Conservation (phyloP, 371 early-diverging fungal species). For the Circinella minor region DNA sequence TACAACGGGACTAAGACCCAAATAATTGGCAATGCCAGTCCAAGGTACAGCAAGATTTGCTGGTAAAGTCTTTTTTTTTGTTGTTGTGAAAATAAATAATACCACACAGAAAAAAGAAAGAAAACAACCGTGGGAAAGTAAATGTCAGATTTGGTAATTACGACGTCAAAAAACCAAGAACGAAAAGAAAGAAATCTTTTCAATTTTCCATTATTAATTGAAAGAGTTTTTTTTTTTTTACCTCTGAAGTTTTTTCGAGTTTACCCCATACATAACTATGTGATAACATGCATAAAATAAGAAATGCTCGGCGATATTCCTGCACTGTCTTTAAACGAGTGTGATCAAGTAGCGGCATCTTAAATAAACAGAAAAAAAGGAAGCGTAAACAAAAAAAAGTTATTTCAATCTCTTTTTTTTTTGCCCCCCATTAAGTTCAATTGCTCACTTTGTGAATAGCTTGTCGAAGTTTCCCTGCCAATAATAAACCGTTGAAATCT, state of each 20-base stretch:
- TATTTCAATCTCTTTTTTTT: constrained; percentile 12
- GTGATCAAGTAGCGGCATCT: constrained; percentile 82
- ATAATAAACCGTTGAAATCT: constrained; percentile 74
- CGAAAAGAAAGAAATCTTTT: too few relatives aligned
- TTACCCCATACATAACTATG: constrained; percentile 95
- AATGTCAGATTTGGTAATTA: constrained; percentile 11
- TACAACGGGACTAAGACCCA: constrained; percentile 87
- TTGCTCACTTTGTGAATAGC: constrained; percentile 70
- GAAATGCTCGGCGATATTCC: constrained; percentile 86
- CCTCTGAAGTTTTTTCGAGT: constrained; percentile 77
- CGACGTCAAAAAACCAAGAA: not conserved
- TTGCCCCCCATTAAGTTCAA: not conserved
- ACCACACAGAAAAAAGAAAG: not conserved
- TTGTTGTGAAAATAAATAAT: too few relatives aligned
- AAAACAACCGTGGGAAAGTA: constrained; percentile 34
- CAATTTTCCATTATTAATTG: too few relatives aligned
- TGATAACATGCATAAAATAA: constrained; percentile 85
- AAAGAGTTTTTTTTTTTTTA: constrained; percentile 22
- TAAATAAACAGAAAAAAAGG: constrained; percentile 8
- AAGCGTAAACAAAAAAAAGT: not conserved
- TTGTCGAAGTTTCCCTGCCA: constrained; percentile 79
- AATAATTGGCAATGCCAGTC: constrained; percentile 74
- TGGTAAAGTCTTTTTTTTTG: constrained; percentile 69
- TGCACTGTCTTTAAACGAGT: constrained; percentile 57
- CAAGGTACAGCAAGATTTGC: constrained; percentile 86